Conservation (phyloP, 2,329 filamentous ascomycete species). For the Neonectria magnoliae region DNA sequence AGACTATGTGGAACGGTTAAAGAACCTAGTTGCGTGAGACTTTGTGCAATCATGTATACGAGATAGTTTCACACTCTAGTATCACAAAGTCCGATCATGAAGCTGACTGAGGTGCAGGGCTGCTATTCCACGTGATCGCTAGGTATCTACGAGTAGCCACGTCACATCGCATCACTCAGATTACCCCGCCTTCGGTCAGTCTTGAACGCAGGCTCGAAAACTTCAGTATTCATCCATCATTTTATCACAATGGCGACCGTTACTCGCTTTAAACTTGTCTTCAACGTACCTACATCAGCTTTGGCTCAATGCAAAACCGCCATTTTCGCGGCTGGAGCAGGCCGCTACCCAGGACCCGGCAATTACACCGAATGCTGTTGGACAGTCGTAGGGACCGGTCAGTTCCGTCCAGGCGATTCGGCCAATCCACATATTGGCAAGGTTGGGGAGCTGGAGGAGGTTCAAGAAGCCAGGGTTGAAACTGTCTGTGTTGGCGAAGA, state of each 20-base stretch:
- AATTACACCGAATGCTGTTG: slow-evolving; percentile 67
- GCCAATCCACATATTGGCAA: slow-evolving; percentile 72
- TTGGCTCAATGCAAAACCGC: slow-evolving; percentile 61
- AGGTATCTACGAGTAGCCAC: background rate
- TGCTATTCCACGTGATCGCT: too few relatives aligned
- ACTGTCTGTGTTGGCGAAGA: slow-evolving; percentile 69
- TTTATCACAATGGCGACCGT: background rate
- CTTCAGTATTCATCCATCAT: background rate
- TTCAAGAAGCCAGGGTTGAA: slow-evolving; percentile 70
- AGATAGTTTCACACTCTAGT: too few relatives aligned
- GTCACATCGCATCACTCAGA: background rate
- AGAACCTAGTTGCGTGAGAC: too few relatives aligned
- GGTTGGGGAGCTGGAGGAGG: slow-evolving; percentile 64
- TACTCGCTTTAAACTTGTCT: slow-evolving; percentile 53
- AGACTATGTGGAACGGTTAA: too few relatives aligned
- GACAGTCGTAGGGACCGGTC: slow-evolving; percentile 63
- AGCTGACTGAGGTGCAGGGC: too few relatives aligned
- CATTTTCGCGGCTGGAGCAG: slow-evolving; percentile 65
- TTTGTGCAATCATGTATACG: too few relatives aligned
- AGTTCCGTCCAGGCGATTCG: slow-evolving; percentile 69
- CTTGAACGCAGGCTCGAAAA: background rate
- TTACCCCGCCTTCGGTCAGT: background rate
- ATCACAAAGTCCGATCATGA: too few relatives aligned
- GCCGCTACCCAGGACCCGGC: slow-evolving; percentile 58
- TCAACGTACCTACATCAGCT: slow-evolving; percentile 57